Evolutionary conservation across 345 rosid species (phyloP), one percentile per base, ranked within the genome.

Genomic region (Aethionema arabicum): DNA sequence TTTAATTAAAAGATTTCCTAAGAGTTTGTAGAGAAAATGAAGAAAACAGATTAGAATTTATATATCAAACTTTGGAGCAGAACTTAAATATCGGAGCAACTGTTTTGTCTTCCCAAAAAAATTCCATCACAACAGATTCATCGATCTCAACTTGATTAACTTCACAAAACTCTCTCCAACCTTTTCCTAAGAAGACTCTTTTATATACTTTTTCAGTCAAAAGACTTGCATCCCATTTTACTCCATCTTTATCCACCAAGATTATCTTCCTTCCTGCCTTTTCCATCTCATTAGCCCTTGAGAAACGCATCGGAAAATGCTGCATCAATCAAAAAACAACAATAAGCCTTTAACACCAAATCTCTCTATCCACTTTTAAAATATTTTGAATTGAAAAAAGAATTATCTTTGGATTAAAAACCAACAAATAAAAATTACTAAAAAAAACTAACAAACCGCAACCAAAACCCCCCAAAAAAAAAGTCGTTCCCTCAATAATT

Each of bases 61-160:
- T 21, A 21, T 21, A 21, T 21, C 27, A 21, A n/a, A 37, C 2
- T 54, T 65, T 59, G 13, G 44, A 27, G 61, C 51, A 45, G 56
- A 71, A 65, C 52, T 52, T 65, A 43, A 71, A 56, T 37, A 65
- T 42, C 0, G 61, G 75, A 65, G 45, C 12, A 48, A 21, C 14
- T 31, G 54, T 52, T 41, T 39, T 38, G 29, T 70, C 65, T 9
- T 39, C 50, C 56, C 66, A 16, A 32, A 65, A 15, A 30, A 71
- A 59, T 52, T 71, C 70, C 70, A 58, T 51, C 49, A 57, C 49
- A 58, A 71, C 64, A 4, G 75, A 27, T 6, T 64, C 45, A 14
- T 2, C 11, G 43, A 57, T 12, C 56, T 51, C 51, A 11, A 71
- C 32, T 5, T 50, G 70, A 29, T 71, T 53, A 58, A 61, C 66